These are phyloP conservation scores for Metschnikowia peoriensis DNA, from an alignment of 805 yeast genomes.

Conservation along the genomic window DNA sequence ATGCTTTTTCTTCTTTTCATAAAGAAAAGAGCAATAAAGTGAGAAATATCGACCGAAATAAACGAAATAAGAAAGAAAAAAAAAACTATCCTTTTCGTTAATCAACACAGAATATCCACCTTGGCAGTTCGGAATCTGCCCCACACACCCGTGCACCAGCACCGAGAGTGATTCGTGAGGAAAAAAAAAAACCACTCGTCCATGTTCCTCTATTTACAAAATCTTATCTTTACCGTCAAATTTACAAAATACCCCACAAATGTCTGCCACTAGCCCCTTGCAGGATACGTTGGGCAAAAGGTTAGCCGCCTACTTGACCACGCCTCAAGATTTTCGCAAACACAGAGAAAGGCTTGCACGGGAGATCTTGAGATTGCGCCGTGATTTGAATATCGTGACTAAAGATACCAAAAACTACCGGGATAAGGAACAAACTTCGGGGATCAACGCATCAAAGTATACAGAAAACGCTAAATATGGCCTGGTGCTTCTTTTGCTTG, in stretches of 20 bases:
- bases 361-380: conserved; percentile 62
- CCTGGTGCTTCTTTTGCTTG: conserved; percentile 56
- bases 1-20: no score
- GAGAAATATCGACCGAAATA: no score
- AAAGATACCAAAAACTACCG: conserved; percentile 65
- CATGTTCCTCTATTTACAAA: no score
- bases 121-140: no score
- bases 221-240: neutral
- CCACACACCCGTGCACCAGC: no score
- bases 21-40: no score
- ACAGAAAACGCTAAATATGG: conserved; percentile 52
- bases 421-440: conserved; percentile 45
- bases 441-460: conserved; percentile 50
- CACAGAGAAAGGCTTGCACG: conserved; percentile 64
- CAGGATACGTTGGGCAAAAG: conserved; percentile 52
- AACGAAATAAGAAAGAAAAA: no score
- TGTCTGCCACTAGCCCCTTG: conserved; percentile 16
- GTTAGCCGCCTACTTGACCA: conserved; percentile 57
- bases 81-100: no score
- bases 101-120: no score
- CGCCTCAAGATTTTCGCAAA: conserved; percentile 66
- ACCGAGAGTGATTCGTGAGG: neutral
- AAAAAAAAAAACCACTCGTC: neutral
- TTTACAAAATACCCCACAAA: neutral
- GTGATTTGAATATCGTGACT: conserved; percentile 58